Evolutionary conservation across 768 basidiomycete genomes (phyloP).

Genomic region (Russula earlei): DNA sequence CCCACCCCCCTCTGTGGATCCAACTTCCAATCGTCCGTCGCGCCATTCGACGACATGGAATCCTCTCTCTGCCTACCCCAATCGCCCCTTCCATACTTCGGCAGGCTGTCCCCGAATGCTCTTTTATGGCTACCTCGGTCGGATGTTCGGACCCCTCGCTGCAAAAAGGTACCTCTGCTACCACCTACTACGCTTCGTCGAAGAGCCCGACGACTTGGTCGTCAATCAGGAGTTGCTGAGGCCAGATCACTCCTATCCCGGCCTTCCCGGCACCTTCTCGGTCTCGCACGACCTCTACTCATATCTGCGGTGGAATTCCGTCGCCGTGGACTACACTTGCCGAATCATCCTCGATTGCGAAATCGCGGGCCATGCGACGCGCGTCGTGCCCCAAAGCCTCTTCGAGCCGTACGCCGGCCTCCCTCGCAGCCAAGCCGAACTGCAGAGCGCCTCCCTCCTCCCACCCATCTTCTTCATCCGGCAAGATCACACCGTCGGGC

Average conservation of each 20-base stretch:
- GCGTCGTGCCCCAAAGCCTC: conserved; percentile 5
- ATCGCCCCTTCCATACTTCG: not conserved
- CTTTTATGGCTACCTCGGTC: conserved; percentile 4
- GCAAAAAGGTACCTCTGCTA: conserved; percentile 9
- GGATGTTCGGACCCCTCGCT: conserved; percentile 1
- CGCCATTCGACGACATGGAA: not conserved
- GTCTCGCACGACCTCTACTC: conserved; percentile 5
- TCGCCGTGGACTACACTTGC: not conserved
- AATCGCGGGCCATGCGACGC: not conserved
- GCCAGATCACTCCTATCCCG: conserved; percentile 8
- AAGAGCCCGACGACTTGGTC: conserved; percentile 11
- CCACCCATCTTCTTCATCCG: conserved; percentile 9
- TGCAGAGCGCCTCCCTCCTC: not conserved
- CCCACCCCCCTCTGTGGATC: too few relatives aligned
- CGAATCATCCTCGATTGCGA: conserved; percentile 7
- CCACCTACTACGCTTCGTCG: not conserved
- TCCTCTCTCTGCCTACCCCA: not conserved
- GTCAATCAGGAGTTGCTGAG: conserved; percentile 1
- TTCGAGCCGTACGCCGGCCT: conserved; percentile 13
- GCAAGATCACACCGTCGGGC: not conserved
- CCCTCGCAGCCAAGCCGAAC: conserved; percentile 6
- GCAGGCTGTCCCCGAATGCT: conserved; percentile 3
- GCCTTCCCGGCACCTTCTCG: conserved; percentile 10
- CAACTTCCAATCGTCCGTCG: not conserved
- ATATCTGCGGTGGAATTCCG: conserved; percentile 9